A percentile compares a stretch with the other conserved stretches of the same genome.
Evolutionary conservation across 176 grass and related monocot species (phyloP).

Genomic region (Cenchrus fungigraminus): DNA sequence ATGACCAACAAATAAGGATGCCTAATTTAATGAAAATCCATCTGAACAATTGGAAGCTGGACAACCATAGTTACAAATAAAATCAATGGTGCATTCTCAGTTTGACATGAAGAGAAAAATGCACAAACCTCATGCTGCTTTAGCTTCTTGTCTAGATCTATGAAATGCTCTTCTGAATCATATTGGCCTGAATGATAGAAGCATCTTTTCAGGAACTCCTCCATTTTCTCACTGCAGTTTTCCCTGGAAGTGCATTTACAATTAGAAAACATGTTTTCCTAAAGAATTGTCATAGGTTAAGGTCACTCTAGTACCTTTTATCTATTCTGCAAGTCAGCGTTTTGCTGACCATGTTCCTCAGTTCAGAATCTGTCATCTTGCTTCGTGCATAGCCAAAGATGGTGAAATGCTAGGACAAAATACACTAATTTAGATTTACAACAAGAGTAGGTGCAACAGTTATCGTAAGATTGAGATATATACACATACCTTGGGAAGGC

Average conservation of each 20-base stretch:
- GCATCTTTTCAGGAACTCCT: slow-evolving; percentile 92
- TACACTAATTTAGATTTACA: background rate
- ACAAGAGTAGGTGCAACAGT: background rate
- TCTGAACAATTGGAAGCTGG: background rate
- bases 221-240: slow-evolving; percentile 96
- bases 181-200: slow-evolving; percentile 99
- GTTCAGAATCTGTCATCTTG: slow-evolving; percentile 96
- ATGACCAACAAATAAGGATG: slow-evolving; percentile 22
- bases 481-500: slow-evolving; percentile 72
- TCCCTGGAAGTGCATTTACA: slow-evolving; percentile 52
- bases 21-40: background rate
- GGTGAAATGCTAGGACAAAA: slow-evolving; percentile 82
- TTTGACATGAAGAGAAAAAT: slow-evolving; percentile 28
- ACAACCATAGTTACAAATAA: background rate
- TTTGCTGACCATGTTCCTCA: slow-evolving; percentile 90
- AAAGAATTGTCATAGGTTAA: slow-evolving; percentile 1
- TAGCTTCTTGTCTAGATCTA: slow-evolving; percentile 81
- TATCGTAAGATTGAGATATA: background rate
- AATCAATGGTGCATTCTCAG: background rate
- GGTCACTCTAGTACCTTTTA: slow-evolving; percentile 58
- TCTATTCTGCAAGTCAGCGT: slow-evolving; percentile 96
- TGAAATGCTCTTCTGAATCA: slow-evolving; percentile 79
- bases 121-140: slow-evolving; percentile 81
- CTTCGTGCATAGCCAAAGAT: slow-evolving; percentile 97
- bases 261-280: background rate